phyloP scores from a whole-genome alignment of 169 alveolate genomes.

The Cryptosporidium sp. region DNA sequence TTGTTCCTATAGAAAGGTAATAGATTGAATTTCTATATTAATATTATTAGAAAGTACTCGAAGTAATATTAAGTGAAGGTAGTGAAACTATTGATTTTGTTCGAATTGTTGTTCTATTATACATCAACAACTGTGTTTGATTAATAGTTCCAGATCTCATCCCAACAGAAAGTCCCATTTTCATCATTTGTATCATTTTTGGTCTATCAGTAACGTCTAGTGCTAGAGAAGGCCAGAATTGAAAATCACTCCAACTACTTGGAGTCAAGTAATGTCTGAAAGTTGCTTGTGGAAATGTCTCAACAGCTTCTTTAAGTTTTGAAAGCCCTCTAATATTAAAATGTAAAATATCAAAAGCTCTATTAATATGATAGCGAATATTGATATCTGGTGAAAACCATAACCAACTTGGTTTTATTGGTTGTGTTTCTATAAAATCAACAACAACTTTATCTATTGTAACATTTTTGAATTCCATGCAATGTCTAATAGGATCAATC shows the following conservation, averaged over 20 bases:
- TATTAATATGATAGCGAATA: slow-evolving; percentile 62
- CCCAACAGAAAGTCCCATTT: slow-evolving; percentile 68
- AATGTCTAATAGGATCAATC: slow-evolving; percentile 64
- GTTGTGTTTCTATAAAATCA: slow-evolving; percentile 71
- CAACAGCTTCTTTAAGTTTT: slow-evolving; percentile 63
- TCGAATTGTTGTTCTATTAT: slow-evolving; percentile 34
- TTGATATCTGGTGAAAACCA: slow-evolving; percentile 61
- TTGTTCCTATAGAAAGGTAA: too few relatives aligned
- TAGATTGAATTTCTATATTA: too few relatives aligned
- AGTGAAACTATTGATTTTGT: slow-evolving; percentile 11
- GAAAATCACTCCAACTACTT: slow-evolving; percentile 57
- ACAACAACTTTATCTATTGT: slow-evolving; percentile 67
- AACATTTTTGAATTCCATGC: slow-evolving; percentile 72
- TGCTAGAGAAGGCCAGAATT: slow-evolving; percentile 66
- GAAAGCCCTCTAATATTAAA: slow-evolving; percentile 68
- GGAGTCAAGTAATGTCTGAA: slow-evolving; percentile 66
- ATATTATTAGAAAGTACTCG: not conserved
- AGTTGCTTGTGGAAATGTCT: slow-evolving; percentile 62
- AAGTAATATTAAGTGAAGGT: slow-evolving; percentile 43
- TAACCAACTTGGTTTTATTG: slow-evolving; percentile 51
- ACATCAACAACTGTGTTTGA: slow-evolving; percentile 42
- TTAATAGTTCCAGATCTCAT: slow-evolving; percentile 40
- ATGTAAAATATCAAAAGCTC: slow-evolving; percentile 73
- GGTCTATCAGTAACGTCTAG: slow-evolving; percentile 66
- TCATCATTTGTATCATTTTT: slow-evolving; percentile 71